Evolutionary conservation across 2,329 filamentous ascomycete species (phyloP), one percentile per base, ranked within the genome.

Genomic region (Biscogniauxia sp.): DNA sequence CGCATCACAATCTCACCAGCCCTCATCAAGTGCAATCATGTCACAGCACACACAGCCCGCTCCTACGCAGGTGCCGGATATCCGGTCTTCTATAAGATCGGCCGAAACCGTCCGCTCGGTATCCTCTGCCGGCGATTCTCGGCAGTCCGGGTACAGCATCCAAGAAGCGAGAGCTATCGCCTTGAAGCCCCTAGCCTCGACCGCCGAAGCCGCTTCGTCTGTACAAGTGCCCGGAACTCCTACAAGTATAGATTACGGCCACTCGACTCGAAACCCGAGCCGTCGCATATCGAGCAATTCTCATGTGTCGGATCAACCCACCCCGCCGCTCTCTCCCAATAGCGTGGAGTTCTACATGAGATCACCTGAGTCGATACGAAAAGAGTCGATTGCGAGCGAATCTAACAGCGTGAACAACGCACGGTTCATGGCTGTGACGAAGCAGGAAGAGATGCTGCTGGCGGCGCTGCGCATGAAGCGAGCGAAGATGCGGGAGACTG

Each of bases 391-490:
- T 28, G 56, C 61, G 11, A 63, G 54, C 54, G 69, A 66, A 15
- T 59, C 54, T n/a, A 64, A 63, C 41, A 74, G 71, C 53, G 62
- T 62, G 23, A 67, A 70, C 53, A 75, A 75, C 51, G 75, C 74
- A 15, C 79, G 83, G 1, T 75, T 85, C 58, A 85, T 86, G 80
- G 81, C 83, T 1, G 82, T 87, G 19, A 86, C 83, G 0, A 78
- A 76, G 3, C 83, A 86, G 62, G 84, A 87, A 62, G 82, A 86
- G 70, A 80, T 85, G 77, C 75, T 87, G 0, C 75, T 87, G 3
- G 80, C 84, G 1, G 84, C 84, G 2, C 76, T 87, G 51, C 78
- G 84, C 8, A 78, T 82, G 65, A 85, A 84, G 74, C 77, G 83
- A n/a, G 79, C 82, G 2, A 75, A 76, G n/a, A 84, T 84, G 79